Evolutionary conservation across 345 rosid genomes (phyloP), one percentile per base, ranked within the genome.

Genomic region (Excoecaria cochinchinensis): DNA sequence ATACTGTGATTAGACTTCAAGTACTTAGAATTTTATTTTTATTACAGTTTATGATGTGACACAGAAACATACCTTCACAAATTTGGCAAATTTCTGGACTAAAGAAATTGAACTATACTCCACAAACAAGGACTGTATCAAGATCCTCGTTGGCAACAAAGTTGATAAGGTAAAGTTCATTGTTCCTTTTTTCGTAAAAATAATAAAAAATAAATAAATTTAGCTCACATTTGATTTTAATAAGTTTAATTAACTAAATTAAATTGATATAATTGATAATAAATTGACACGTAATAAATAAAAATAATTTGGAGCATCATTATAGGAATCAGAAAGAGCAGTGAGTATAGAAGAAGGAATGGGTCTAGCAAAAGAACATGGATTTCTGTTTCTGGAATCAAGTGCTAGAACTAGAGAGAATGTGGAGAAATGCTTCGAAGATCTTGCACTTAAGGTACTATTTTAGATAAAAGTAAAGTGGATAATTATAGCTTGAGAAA

Each of bases 91-190:
- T 75, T 88, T 95, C 48, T 95, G 99, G 99, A 86, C 89, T 64
- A 95, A 95, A 83, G 99, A 95, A 84, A 86, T 91, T 75, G 97
- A 91, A 73, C 92, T 95, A 48, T 89, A 89, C 71, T 91, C 92
- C 15, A 91, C 95, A 38, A 91, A 90, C 81, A 92, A 78, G 78
- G 88, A 90, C 70, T 92, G 99, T 77, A 84, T 95, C 68, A 92
- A 88, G 89, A 86, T 95, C 86, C 97, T 95, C 8, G 99, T 92
- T 52, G 99, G 97, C 50, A 95, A 95, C 82, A 91, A 95, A 91
- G 97, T 95, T 48, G 97, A 95, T 67, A 84, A 78, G 77, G 99
- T 31, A 31, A 31, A 31, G 31, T 2, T 31, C 31, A 31, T 2
- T 2, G 31, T 31, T 31, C 31, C 31, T 2, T 31, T 31, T 31